Evolutionary conservation across 2,329 filamentous ascomycete genomes (phyloP).

Genomic region (Calonectria henricotiae): DNA sequence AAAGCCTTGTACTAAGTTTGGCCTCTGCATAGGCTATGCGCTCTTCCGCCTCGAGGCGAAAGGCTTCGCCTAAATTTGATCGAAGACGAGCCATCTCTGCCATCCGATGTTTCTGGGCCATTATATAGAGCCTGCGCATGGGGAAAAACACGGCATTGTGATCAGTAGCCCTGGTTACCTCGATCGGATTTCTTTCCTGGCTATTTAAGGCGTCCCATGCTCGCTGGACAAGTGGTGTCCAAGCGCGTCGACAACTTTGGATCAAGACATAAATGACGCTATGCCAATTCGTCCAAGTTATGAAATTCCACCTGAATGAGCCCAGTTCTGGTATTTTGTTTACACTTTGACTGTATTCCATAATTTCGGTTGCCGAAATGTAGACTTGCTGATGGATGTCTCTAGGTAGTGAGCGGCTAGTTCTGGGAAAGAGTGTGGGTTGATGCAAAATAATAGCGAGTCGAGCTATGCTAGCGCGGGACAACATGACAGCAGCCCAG

Average conservation of each 20-base stretch:
- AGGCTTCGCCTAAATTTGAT: not conserved
- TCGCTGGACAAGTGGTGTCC: slow-evolving; percentile 3
- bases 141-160: slow-evolving; percentile 1
- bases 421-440: not conserved
- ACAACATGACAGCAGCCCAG: slow-evolving; percentile 3
- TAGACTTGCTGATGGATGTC: slow-evolving; percentile 7
- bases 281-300: slow-evolving; percentile 12
- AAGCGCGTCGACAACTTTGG: not conserved
- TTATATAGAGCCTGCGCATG: not conserved
- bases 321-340: not conserved
- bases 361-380: not conserved
- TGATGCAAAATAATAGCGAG: slow-evolving; percentile 7
- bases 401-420: not conserved
- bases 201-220: not conserved
- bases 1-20: not conserved
- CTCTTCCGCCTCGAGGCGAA: not conserved
- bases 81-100: slow-evolving; percentile 9
- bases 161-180: not conserved
- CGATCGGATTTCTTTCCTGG: slow-evolving; percentile 3
- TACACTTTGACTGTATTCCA: not conserved
- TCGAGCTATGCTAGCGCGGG: not conserved
- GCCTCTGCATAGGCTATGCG: not conserved
- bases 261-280: not conserved
- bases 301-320: slow-evolving; percentile 14
- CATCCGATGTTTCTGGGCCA: not conserved